A percentile compares a stretch with the other conserved stretches of the same genome.
Conservation (phyloP, 1,284 basidiomycete genomes). For the Lentinula novae-zelandiae region DNA sequence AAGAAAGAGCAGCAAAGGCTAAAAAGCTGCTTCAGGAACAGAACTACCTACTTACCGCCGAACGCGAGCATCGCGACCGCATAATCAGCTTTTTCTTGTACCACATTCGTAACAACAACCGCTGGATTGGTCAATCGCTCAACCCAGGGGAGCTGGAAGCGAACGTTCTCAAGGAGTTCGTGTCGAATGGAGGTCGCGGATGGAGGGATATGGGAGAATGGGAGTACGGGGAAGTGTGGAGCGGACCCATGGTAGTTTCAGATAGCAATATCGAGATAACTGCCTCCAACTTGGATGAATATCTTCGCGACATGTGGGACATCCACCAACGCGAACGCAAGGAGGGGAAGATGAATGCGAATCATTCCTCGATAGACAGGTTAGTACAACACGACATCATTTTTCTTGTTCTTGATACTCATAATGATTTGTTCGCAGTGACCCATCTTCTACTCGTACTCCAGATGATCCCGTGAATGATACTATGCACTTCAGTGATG, state of each 20-base stretch:
- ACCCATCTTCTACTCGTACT: not conserved
- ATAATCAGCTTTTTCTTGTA: conserved; percentile 5
- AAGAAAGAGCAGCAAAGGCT: not conserved
- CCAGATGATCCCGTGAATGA: not conserved
- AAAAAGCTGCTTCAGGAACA: not conserved
- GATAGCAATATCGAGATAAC: not conserved
- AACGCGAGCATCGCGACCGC: conserved; percentile 11
- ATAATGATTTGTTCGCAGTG: not conserved
- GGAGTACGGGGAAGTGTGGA: conserved; percentile 11
- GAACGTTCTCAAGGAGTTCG: not conserved
- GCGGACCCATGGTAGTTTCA: not conserved
- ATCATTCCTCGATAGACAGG: not conserved
- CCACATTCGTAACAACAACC: conserved; percentile 11
- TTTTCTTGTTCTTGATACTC: not conserved
- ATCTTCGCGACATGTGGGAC: conserved; percentile 2
- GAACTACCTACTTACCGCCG: not conserved
- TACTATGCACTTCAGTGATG: not conserved
- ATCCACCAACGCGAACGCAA: not conserved
- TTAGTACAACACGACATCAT: not conserved
- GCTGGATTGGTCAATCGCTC: not conserved
- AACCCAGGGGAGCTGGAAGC: not conserved
- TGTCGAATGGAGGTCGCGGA: conserved; percentile 7
- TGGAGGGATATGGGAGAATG: conserved; percentile 13
- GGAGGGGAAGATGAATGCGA: not conserved
- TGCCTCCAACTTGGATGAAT: conserved; percentile 3